Evolutionary conservation across 768 basidiomycete species (phyloP).

Genomic region (Tubosaeta brunneosetosa): DNA sequence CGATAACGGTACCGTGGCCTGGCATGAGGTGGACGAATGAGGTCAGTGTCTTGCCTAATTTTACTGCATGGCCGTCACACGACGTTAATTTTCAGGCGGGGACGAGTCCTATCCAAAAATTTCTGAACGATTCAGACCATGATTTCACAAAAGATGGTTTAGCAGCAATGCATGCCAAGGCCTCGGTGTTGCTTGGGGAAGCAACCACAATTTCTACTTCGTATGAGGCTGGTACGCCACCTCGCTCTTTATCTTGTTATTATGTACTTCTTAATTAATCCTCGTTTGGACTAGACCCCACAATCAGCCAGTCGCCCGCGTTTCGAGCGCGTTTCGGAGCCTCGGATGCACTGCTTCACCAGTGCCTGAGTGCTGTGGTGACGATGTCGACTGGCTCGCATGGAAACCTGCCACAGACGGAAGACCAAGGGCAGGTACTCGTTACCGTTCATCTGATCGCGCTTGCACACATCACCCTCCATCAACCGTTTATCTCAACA

Average conservation of each 20-base stretch:
- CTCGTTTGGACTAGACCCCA: constrained; percentile 32
- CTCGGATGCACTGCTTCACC: constrained; percentile 43
- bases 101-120: constrained; percentile 9
- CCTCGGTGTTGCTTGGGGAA: constrained; percentile 33
- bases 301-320: constrained; percentile 37
- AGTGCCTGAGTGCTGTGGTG: constrained; percentile 13
- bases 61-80: neutral
- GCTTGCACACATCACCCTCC: constrained; percentile 23
- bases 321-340: constrained; percentile 43
- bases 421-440: constrained; percentile 2
- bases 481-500: constrained; percentile 16
- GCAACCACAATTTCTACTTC: constrained; percentile 26
- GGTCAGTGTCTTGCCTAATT: constrained; percentile 11
- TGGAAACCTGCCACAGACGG: neutral
- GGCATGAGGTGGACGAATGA: constrained; percentile 7
- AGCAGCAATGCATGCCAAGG: constrained; percentile 24
- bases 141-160: constrained; percentile 7
- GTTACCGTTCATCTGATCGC: constrained; percentile 19
- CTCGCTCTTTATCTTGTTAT: neutral
- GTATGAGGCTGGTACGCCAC: constrained; percentile 26
- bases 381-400: neutral
- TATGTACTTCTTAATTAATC: neutral
- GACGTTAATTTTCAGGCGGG: constrained; percentile 1
- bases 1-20: constrained; percentile 43
- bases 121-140: constrained; percentile 16